Base-by-base conservation (phyloP, 345 rosid genomes). In the Moringa oleifera region DNA sequence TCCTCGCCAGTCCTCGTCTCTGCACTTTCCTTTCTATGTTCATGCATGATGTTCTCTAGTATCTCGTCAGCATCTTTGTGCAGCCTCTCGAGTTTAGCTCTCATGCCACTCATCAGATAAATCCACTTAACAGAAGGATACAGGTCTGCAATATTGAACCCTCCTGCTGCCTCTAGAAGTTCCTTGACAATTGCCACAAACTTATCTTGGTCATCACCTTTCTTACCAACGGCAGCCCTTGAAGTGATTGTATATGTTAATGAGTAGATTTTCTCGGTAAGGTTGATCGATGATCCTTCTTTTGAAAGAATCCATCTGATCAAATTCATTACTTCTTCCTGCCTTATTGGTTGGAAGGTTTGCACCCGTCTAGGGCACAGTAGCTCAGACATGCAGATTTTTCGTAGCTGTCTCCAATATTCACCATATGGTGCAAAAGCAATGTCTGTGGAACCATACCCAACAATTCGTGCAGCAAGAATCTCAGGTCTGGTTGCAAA, bases 381-480 rank as follows among this genome's bases (percentile, higher is more conserved):
- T 6, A 76, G 74, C 55, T 72, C 59, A 0, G 52, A 7, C 3
- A 57, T 58, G 51, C 71, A 58, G 16, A 75, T 71, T 46, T 64
- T 71, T 49, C 69, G 54, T 1, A 64, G 20, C 12, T 69, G 49
- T 17, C 59, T 20, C 74, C 72, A 69, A 25, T 77, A 69, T n/a
- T 62, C 65, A 2, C 72, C 75, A 9, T 69, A 69, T 0, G 80
- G 80, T 13, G 80, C 23, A 25, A 69, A 73, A 1, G 31, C 53
- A 17, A 75, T 57, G 65, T 79, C 74, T 0, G 74, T 65, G 45
- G 37, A 33, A 33, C 11, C 11, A 11, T 33, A 33, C 37, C 6
- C 37, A 5, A 33, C 6, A 4, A 33, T 33, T 5, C 11, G 6
- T 4, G 37, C 5, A 33, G 37, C 37, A 33, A 33, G 6, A 33